A percentile compares a stretch with the other conserved stretches of the same genome.
Conservation (phyloP, 164 flowering plant genomes). For the Umbellularia californica region DNA sequence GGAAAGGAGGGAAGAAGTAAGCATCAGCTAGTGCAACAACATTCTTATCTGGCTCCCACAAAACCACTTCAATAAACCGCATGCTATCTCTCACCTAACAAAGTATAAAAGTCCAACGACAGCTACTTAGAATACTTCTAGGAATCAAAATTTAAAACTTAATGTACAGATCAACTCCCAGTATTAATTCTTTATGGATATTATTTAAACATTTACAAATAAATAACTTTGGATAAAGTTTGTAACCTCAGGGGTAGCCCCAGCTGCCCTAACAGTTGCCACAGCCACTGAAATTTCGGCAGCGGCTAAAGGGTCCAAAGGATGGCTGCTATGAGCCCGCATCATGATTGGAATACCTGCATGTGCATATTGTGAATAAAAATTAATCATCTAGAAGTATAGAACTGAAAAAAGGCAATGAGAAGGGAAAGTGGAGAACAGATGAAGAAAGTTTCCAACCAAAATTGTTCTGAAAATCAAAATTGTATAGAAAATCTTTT, state of each 20-base stretch:
- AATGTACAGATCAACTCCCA: not conserved
- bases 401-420: not conserved
- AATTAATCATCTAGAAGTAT: not conserved
- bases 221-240: not conserved
- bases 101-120: not conserved
- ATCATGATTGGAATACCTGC: conserved; percentile 50
- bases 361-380: conserved; percentile 11
- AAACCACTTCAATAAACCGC: conserved; percentile 86
- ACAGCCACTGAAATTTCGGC: conserved; percentile 92
- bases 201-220: not conserved
- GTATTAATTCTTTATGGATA: not conserved
- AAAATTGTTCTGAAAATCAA: not conserved
- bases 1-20: conserved; percentile 94
- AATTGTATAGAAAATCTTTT: not conserved
- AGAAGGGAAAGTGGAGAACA: not conserved
- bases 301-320: conserved; percentile 84
- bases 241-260: conserved; percentile 91
- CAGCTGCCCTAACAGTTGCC: conserved; percentile 92
- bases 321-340: conserved; percentile 75
- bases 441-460: not conserved
- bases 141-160: not conserved
- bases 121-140: not conserved
- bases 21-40: conserved; percentile 96
- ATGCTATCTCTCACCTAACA: conserved; percentile 85
- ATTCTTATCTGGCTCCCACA: conserved; percentile 75